Evolutionary conservation across 1,139 yeast genomes (phyloP).

Genomic region (Candida pseudoviswanathii): DNA sequence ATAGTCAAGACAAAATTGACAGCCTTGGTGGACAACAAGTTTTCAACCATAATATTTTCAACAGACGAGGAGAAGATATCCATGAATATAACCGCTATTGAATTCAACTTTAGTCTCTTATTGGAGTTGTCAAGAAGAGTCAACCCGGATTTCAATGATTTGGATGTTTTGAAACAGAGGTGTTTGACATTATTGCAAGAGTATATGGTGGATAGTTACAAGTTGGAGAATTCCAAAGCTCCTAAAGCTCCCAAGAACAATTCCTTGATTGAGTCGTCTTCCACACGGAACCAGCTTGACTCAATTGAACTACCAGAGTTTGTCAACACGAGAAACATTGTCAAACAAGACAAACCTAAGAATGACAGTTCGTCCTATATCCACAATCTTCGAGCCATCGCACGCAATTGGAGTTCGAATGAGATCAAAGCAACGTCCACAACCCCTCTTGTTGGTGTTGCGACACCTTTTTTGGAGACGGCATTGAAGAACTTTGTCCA

Average conservation of each 20-base stretch:
- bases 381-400: conserved; percentile 12
- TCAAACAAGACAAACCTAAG: conserved; percentile 13
- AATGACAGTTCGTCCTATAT: conserved; percentile 2
- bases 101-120: conserved; percentile 32
- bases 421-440: background rate
- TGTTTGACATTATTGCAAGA: conserved; percentile 19
- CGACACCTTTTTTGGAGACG: conserved; percentile 19
- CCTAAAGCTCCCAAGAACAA: background rate
- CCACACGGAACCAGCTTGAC: conserved; percentile 30
- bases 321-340: conserved; percentile 35
- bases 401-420: conserved; percentile 13
- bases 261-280: background rate
- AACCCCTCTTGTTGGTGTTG: conserved; percentile 7
- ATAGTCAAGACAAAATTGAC: conserved; percentile 23
- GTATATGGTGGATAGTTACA: conserved; percentile 21
- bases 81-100: conserved; percentile 29
- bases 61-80: conserved; percentile 37
- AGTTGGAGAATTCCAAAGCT: conserved; percentile 10
- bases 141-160: conserved; percentile 8
- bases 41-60: conserved; percentile 27
- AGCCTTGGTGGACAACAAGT: conserved; percentile 28
- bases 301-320: conserved; percentile 42
- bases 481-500: conserved; percentile 18
- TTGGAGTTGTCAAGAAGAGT: conserved; percentile 18
- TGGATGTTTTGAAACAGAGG: conserved; percentile 15